phyloP scores from a whole-genome alignment of 225 moss, liverwort and hornwort species.

The Physcomitrium patens region DNA sequence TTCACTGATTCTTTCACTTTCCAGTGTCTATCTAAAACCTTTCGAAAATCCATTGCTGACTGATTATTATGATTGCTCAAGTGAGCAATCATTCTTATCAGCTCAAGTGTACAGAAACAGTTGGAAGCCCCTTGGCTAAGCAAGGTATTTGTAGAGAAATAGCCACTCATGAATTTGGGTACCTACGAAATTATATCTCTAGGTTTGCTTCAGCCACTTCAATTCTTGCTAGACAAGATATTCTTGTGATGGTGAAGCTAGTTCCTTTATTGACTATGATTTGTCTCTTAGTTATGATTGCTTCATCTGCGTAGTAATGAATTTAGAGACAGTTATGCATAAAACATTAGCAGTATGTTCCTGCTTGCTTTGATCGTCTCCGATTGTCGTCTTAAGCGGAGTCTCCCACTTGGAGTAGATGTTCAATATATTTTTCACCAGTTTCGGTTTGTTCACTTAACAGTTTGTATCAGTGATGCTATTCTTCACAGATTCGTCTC shows the following conservation, averaged over 20 bases:
- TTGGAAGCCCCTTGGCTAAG: slow-evolving; percentile 22
- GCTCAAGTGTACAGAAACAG: slow-evolving; percentile 37
- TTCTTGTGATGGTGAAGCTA: not conserved
- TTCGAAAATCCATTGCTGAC: slow-evolving; percentile 16
- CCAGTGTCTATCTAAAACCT: slow-evolving; percentile 2
- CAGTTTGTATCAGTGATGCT: no score
- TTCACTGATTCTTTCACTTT: not conserved
- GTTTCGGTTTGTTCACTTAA: no score
- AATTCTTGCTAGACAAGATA: slow-evolving; percentile 12
- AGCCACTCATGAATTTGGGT: slow-evolving; percentile 30
- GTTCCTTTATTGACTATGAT: no score
- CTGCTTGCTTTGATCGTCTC: no score
- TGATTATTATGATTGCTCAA: slow-evolving; percentile 20
- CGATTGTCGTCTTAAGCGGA: no score
- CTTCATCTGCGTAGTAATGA: no score
- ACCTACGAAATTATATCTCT: slow-evolving; percentile 15
- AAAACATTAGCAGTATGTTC: no score
- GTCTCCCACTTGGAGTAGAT: no score
- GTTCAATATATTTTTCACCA: no score
- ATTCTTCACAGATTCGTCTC: no score
- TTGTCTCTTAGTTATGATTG: no score
- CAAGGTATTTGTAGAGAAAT: slow-evolving; percentile 41
- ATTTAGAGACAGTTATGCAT: no score
- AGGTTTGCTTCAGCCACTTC: slow-evolving; percentile 6
- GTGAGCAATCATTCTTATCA: slow-evolving; percentile 31